Evolutionary conservation across 140 eudicot species (phyloP).

Genomic region (Cichorium intybus): DNA sequence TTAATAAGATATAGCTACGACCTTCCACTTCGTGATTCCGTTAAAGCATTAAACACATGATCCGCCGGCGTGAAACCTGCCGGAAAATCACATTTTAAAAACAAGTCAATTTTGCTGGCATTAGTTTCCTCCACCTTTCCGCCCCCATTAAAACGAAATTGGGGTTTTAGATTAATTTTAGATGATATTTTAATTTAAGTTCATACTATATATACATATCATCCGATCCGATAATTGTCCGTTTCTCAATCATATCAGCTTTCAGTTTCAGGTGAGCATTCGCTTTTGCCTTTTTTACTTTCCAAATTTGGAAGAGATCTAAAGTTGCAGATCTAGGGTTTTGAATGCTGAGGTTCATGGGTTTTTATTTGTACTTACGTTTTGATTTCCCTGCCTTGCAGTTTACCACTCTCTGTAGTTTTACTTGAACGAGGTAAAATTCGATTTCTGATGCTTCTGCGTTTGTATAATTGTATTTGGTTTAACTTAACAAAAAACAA

Average conservation of each 20-base stretch:
- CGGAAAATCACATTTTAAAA: slow-evolving; percentile 28
- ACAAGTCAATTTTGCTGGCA: slow-evolving; percentile 17
- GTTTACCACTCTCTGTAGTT: not conserved
- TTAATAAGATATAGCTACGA: not conserved
- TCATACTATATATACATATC: not conserved
- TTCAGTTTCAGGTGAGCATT: not conserved
- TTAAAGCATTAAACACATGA: slow-evolving; percentile 1
- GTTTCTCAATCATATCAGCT: not conserved
- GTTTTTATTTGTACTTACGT: not conserved
- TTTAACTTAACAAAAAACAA: not conserved
- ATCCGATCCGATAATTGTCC: not conserved
- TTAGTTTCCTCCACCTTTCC: slow-evolving; percentile 6
- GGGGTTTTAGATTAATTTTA: not conserved
- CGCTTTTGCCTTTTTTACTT: not conserved
- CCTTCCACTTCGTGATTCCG: not conserved
- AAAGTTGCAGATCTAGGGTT: slow-evolving; percentile 22
- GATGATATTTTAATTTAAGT: not conserved
- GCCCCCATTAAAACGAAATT: not conserved
- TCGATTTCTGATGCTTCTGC: not conserved
- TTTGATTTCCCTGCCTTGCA: not conserved
- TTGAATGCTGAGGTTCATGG: not conserved
- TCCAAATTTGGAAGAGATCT: slow-evolving; percentile 4
- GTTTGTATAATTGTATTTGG: not conserved
- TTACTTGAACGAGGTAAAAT: slow-evolving; percentile 12
- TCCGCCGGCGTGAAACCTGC: slow-evolving; percentile 32